phyloP scores from a whole-genome alignment of 805 yeast species.

The Myxozyma monticola region DNA sequence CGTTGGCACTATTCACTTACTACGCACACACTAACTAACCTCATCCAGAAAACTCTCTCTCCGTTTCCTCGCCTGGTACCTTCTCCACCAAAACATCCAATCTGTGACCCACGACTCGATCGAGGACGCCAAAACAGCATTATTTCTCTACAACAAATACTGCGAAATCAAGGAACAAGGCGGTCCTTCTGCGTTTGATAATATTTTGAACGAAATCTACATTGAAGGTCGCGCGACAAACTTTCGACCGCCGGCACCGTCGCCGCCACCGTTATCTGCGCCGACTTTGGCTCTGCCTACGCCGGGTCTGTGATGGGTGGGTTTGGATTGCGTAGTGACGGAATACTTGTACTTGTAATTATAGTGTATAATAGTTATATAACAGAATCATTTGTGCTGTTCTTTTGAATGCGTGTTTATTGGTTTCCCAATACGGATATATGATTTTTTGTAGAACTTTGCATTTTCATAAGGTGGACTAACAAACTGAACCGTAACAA shows the following conservation, averaged over 20 bases:
- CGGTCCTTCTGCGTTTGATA: slow-evolving; percentile 49
- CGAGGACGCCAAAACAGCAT: slow-evolving; percentile 90
- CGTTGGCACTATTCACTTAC: background rate
- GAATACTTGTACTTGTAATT: too few species aligned
- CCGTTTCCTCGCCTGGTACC: slow-evolving; percentile 79
- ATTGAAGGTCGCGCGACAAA: slow-evolving; percentile 41
- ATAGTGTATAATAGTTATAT: too few species aligned
- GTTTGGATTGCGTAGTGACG: too few species aligned
- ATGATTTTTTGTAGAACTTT: too few species aligned
- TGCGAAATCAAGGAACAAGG: slow-evolving; percentile 59
- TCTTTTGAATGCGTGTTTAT: too few species aligned
- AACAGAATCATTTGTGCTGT: too few species aligned
- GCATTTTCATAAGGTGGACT: too few species aligned
- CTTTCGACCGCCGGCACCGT: slow-evolving; percentile 40
- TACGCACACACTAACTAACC: background rate
- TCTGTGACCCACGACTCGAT: slow-evolving; percentile 95
- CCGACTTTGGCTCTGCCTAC: background rate
- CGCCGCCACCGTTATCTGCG: slow-evolving; percentile 1
- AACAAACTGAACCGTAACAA: too few species aligned
- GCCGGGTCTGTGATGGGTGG: too few species aligned
- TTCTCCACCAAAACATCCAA: slow-evolving; percentile 76
- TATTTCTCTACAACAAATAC: slow-evolving; percentile 71
- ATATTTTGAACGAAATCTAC: slow-evolving; percentile 64
- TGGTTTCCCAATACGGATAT: too few species aligned
- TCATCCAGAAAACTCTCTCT: slow-evolving; percentile 58